Percentiles rank a stretch among this genome's conserved stretches.
Evolutionary conservation across 306 rosid genomes (phyloP).

Genomic region (Lablab purpureus): DNA sequence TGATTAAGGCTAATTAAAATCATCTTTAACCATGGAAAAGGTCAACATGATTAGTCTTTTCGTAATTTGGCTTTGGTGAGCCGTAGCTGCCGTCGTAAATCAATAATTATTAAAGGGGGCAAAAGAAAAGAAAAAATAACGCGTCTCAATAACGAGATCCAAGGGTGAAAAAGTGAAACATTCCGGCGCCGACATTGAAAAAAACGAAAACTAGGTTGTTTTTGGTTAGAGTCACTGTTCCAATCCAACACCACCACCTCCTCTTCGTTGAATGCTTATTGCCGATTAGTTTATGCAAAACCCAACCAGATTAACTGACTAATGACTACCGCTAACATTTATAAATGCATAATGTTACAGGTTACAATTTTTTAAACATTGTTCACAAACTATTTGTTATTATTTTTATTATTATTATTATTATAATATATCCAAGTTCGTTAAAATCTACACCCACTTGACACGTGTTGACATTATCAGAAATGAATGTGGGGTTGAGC

Average conservation of each 20-base stretch:
- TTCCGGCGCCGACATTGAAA: slow-evolving; percentile 61
- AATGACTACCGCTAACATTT: neutral
- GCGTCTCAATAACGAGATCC: slow-evolving; percentile 32
- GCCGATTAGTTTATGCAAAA: slow-evolving; percentile 21
- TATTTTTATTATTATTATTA: neutral
- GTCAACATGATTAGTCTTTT: slow-evolving; percentile 36
- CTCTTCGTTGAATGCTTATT: slow-evolving; percentile 10
- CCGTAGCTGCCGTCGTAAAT: slow-evolving; percentile 45
- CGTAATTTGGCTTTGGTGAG: slow-evolving; percentile 37
- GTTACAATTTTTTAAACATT: neutral
- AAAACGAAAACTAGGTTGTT: slow-evolving; percentile 12
- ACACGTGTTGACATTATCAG: slow-evolving; percentile 46
- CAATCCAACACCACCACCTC: slow-evolving; percentile 14
- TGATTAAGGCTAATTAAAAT: slow-evolving; percentile 27
- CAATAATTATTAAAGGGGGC: neutral
- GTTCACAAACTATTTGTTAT: neutral
- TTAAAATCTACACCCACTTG: slow-evolving; percentile 30
- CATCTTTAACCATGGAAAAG: slow-evolving; percentile 20
- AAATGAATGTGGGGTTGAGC: slow-evolving; percentile 35
- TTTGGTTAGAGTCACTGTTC: slow-evolving; percentile 10
- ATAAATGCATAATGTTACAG: neutral
- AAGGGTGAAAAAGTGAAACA: slow-evolving; percentile 48
- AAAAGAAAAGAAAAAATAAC: neutral
- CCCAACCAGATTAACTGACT: slow-evolving; percentile 45
- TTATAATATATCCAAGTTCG: neutral